Percentiles rank a stretch among this genome's conserved stretches.
Evolutionary conservation across 192 early-diverging fungal genomes (phyloP).

Genomic region (Entomortierella lignicola): DNA sequence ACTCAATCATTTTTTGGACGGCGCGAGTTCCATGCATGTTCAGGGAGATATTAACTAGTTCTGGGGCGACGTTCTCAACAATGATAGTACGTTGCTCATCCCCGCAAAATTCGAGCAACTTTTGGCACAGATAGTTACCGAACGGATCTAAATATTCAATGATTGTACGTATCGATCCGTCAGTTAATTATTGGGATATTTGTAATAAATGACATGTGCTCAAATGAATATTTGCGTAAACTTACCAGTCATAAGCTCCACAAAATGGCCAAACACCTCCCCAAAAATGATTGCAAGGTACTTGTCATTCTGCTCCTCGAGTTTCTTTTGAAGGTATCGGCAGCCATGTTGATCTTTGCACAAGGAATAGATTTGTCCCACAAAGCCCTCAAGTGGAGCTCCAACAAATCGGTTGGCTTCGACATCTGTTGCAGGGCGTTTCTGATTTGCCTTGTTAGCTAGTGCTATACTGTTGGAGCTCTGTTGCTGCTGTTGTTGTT

Average conservation of each 20-base stretch:
- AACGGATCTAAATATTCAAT: conserved; percentile 74
- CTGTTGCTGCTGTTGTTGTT: conserved; percentile 42
- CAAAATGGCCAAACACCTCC: conserved; percentile 80
- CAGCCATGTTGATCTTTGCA: conserved; percentile 94
- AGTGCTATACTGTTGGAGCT: conserved; percentile 31
- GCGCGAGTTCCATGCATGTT: conserved; percentile 95
- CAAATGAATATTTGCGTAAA: neutral
- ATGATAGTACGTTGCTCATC: conserved; percentile 82
- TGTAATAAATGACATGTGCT: too few relatives aligned
- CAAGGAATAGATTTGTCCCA: conserved; percentile 79
- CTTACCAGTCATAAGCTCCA: conserved; percentile 84
- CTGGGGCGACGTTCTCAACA: conserved; percentile 76
- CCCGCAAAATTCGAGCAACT: conserved; percentile 84
- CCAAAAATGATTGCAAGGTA: conserved; percentile 78
- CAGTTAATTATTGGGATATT: too few relatives aligned
- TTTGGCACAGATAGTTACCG: conserved; percentile 94
- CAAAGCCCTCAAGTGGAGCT: conserved; percentile 72
- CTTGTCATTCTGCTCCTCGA: conserved; percentile 78
- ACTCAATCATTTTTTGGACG: conserved; percentile 93
- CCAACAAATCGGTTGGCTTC: conserved; percentile 78
- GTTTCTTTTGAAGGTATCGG: conserved; percentile 86
- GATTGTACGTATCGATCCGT: neutral
- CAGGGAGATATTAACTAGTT: conserved; percentile 82
- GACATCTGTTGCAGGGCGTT: conserved; percentile 37
- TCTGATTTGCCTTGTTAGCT: conserved; percentile 49